Evolutionary conservation across 2,329 filamentous ascomycete genomes (phyloP).

Genomic region (Verticillium zaregamsianum): DNA sequence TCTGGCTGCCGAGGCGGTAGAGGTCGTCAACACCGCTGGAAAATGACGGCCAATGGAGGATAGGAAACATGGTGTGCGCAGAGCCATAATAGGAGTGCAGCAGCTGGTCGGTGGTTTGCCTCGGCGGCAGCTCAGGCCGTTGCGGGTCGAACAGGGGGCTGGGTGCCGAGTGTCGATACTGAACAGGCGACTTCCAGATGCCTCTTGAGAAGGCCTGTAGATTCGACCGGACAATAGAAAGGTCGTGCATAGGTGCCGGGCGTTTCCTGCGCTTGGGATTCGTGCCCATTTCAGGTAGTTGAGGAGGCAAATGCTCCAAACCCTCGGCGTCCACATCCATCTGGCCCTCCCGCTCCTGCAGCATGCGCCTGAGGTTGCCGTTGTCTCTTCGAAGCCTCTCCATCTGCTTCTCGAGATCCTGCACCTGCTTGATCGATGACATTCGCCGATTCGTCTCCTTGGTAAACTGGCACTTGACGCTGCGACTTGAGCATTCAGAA

Average conservation of each 20-base stretch:
- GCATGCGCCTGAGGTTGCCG: constrained; percentile 62
- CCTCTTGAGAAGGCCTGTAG: constrained; percentile 71
- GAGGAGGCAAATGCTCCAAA: constrained; percentile 46
- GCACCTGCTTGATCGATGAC: constrained; percentile 99
- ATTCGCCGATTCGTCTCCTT: constrained; percentile 98
- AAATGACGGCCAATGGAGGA: constrained; percentile 86
- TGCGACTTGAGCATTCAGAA: constrained; percentile 93
- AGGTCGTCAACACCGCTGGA: constrained; percentile 70
- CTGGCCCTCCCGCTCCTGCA: constrained; percentile 46
- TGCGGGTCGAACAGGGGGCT: constrained; percentile 43
- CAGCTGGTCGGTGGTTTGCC: constrained; percentile 65
- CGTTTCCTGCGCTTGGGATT: constrained; percentile 61
- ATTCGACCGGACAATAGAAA: constrained; percentile 67
- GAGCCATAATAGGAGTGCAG: constrained; percentile 72
- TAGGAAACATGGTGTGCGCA: constrained; percentile 75
- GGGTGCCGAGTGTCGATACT: constrained; percentile 52
- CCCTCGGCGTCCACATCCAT: constrained; percentile 45
- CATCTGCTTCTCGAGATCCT: constrained; percentile 92
- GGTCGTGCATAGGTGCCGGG: constrained; percentile 60
- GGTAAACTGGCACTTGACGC: constrained; percentile 97
- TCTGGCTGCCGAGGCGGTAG: constrained; percentile 61
- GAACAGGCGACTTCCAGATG: constrained; percentile 73
- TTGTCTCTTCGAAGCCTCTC: constrained; percentile 78
- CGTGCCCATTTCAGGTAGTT: constrained; percentile 61
- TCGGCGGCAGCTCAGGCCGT: constrained; percentile 65